Evolutionary conservation across 2,329 filamentous ascomycete genomes (phyloP).

Genomic region (Paecilomyces dactylethromorphus): DNA sequence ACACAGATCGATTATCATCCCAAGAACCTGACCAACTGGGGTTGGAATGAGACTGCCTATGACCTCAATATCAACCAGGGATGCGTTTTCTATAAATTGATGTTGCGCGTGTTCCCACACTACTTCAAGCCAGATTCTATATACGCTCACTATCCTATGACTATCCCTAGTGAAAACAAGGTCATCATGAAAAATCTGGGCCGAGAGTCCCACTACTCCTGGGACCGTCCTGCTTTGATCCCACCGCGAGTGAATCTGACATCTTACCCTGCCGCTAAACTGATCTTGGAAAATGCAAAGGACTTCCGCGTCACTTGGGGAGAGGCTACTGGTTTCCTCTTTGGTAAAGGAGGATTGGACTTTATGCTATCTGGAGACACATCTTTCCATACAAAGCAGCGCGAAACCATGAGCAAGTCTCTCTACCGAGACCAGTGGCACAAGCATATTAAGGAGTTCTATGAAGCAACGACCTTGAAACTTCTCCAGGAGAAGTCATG

Average conservation of each 20-base stretch:
- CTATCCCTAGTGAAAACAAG: constrained; percentile 64
- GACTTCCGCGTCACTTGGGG: constrained; percentile 63
- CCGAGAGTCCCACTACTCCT: constrained; percentile 64
- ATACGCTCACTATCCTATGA: constrained; percentile 71
- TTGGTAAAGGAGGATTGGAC: constrained; percentile 50
- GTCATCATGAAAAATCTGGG: constrained; percentile 63
- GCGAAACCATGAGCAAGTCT: constrained; percentile 49
- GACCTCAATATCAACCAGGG: constrained; percentile 72
- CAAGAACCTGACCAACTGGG: constrained; percentile 74
- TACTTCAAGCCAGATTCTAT: constrained; percentile 73
- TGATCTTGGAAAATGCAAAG: constrained; percentile 54
- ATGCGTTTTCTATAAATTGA: constrained; percentile 78
- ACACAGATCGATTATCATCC: constrained; percentile 60
- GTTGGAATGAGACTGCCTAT: constrained; percentile 66
- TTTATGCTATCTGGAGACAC: constrained; percentile 53
- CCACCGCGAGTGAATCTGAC: constrained; percentile 50
- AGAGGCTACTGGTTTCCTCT: constrained; percentile 56
- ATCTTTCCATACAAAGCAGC: constrained; percentile 44
- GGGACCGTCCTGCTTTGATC: constrained; percentile 51
- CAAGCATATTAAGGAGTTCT: constrained; percentile 59
- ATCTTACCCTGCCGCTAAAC: constrained; percentile 55
- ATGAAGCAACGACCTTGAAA: constrained; percentile 53
- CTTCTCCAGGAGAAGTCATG: constrained; percentile 62
- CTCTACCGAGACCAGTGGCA: constrained; percentile 59
- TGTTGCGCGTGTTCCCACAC: constrained; percentile 70